Conservation (phyloP, 2,329 filamentous ascomycete species). For the Talaromyces piceae region DNA sequence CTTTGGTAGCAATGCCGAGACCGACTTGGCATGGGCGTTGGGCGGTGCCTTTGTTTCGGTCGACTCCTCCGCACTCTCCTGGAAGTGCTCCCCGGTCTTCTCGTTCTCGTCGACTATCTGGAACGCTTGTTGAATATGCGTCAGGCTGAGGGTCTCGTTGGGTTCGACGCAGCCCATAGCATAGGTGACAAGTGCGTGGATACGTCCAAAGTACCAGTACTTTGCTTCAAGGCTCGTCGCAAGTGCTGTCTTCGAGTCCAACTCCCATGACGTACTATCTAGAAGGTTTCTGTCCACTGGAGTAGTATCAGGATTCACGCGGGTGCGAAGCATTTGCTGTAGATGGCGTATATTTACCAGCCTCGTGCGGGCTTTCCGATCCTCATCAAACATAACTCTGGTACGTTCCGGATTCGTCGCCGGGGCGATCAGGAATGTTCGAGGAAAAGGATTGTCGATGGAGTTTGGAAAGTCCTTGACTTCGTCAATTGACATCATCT, state of each 20-base stretch:
- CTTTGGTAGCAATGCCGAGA: constrained; percentile 48
- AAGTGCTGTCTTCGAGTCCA: constrained; percentile 21
- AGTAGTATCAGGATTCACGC: constrained; percentile 26
- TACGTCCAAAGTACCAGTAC: constrained; percentile 53
- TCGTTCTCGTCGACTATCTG: constrained; percentile 36
- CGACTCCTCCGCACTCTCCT: constrained; percentile 29
- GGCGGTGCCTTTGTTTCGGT: not conserved
- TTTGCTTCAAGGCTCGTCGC: constrained; percentile 41
- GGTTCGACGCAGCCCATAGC: constrained; percentile 44
- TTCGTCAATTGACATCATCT: not conserved
- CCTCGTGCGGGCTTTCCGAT: constrained; percentile 41
- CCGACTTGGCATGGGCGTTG: constrained; percentile 16
- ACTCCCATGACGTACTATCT: constrained; percentile 22
- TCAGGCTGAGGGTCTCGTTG: constrained; percentile 33
- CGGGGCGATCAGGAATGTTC: constrained; percentile 50
- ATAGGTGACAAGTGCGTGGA: constrained; percentile 52
- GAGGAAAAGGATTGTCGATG: constrained; percentile 33
- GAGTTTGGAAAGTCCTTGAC: constrained; percentile 19
- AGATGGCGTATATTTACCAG: constrained; percentile 60
- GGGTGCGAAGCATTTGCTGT: constrained; percentile 50
- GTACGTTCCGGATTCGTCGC: constrained; percentile 32
- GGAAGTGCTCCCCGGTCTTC: constrained; percentile 16
- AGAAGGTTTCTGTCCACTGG: constrained; percentile 28
- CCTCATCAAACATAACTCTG: constrained; percentile 39
- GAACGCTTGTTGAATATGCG: constrained; percentile 30